A percentile compares a stretch with the other conserved stretches of the same genome.
Conservation (phyloP, 495 filamentous ascomycete species). For the Daldinia concentrica region DNA sequence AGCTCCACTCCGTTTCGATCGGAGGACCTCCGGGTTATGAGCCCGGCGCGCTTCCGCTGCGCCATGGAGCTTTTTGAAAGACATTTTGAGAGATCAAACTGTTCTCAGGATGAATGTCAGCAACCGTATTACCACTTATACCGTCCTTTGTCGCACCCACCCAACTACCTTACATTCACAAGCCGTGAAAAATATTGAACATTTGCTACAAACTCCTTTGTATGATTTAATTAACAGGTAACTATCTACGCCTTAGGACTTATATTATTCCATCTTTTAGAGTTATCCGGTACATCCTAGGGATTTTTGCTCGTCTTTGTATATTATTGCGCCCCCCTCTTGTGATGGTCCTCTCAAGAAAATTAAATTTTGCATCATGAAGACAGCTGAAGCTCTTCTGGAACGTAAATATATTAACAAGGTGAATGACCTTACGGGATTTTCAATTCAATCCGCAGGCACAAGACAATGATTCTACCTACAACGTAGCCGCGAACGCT, state of each 20-base stretch:
- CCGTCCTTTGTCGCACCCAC: background rate
- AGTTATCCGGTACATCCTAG: background rate
- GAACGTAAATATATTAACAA: too few relatives aligned
- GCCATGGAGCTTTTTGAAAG: conserved; percentile 51
- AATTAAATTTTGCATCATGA: too few relatives aligned
- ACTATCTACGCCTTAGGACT: background rate
- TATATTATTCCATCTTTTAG: background rate
- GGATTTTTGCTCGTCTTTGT: background rate
- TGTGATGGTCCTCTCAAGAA: too few relatives aligned
- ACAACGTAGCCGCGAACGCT: too few relatives aligned
- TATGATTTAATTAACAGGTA: background rate
- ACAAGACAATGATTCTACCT: too few relatives aligned
- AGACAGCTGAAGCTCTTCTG: too few relatives aligned
- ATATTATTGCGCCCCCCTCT: background rate
- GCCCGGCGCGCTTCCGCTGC: conserved; percentile 58
- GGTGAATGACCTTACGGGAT: too few relatives aligned
- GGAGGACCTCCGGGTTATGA: conserved; percentile 59
- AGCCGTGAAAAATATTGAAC: background rate
- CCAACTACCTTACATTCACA: background rate
- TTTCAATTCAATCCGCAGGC: too few relatives aligned
- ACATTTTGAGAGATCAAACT: background rate
- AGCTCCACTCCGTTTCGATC: conserved; percentile 56
- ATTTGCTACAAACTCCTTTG: background rate
- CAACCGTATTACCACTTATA: background rate
- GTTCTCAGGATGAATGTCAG: background rate